Evolutionary conservation across 306 rosid genomes (phyloP).

Genomic region (Ziziphus jujuba): DNA sequence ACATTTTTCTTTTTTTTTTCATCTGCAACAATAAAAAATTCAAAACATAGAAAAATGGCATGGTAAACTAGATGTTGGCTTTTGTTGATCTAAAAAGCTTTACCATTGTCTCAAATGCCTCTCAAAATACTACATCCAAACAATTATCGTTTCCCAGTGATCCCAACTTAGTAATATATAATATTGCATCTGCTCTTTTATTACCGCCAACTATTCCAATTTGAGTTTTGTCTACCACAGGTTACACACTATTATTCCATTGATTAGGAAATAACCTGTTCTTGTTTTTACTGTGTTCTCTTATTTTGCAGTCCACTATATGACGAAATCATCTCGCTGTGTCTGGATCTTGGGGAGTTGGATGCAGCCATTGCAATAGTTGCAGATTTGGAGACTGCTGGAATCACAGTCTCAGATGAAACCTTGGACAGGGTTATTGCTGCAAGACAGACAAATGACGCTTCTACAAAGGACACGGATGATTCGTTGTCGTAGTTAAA

Average conservation of each 20-base stretch:
- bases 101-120: neutral
- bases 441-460: constrained; percentile 46
- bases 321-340: constrained; percentile 71
- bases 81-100: constrained; percentile 4
- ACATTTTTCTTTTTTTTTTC: constrained; percentile 19
- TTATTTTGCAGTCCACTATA: constrained; percentile 65
- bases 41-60: neutral
- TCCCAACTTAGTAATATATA: no score
- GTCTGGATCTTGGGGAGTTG: constrained; percentile 82
- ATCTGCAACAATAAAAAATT: neutral
- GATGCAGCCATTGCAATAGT: constrained; percentile 97
- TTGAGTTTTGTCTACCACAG: neutral
- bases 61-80: neutral
- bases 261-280: constrained; percentile 9
- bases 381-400: constrained; percentile 81
- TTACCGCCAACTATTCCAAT: no score
- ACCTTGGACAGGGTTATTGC: constrained; percentile 83
- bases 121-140: neutral
- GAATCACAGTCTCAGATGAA: constrained; percentile 76
- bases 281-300: constrained; percentile 15
- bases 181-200: no score
- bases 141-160: no score
- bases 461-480: constrained; percentile 15
- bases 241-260: constrained; percentile 2
- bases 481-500: constrained; percentile 11